A percentile compares a stretch with the other conserved stretches of the same genome.
phyloP scores from a whole-genome alignment of 768 basidiomycete species.

The Termitomyces titanicus region DNA sequence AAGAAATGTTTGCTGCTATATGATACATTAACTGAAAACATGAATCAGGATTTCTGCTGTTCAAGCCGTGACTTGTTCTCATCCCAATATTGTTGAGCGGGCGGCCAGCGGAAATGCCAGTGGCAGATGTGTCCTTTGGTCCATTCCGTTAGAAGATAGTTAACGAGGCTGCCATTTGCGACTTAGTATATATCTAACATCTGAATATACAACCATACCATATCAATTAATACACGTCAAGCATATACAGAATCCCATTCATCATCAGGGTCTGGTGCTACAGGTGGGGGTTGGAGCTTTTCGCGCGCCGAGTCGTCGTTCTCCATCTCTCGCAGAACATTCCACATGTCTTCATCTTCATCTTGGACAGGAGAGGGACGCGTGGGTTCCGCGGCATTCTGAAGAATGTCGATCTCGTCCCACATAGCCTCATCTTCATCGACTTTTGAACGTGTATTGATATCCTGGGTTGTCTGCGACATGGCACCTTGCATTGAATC shows the following conservation, averaged over 20 bases:
- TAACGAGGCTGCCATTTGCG: too few species aligned
- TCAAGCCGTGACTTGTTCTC: slow-evolving; percentile 89
- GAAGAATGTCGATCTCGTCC: slow-evolving; percentile 22
- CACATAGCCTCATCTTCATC: slow-evolving; percentile 18
- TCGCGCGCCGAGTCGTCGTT: not conserved
- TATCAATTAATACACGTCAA: slow-evolving; percentile 16
- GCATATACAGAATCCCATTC: slow-evolving; percentile 69
- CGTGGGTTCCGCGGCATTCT: not conserved
- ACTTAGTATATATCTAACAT: not conserved
- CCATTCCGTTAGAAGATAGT: slow-evolving; percentile 37
- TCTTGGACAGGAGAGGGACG: slow-evolving; percentile 1
- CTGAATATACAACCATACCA: slow-evolving; percentile 3
- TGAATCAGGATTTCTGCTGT: slow-evolving; percentile 66
- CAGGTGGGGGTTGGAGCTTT: slow-evolving; percentile 7
- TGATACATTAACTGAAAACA: not conserved
- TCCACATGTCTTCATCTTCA: slow-evolving; percentile 78
- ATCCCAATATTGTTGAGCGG: slow-evolving; percentile 71
- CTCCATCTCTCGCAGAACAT: slow-evolving; percentile 57
- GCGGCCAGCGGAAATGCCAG: slow-evolving; percentile 76
- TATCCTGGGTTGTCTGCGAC: not conserved
- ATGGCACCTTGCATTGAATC: slow-evolving; percentile 32
- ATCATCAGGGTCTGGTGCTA: slow-evolving; percentile 28
- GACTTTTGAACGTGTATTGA: not conserved
- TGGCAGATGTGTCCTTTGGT: slow-evolving; percentile 82
- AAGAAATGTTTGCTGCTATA: not conserved